Evolutionary conservation across 2,329 filamentous ascomycete genomes (phyloP).

Genomic region (Trichophyton benhamiae): DNA sequence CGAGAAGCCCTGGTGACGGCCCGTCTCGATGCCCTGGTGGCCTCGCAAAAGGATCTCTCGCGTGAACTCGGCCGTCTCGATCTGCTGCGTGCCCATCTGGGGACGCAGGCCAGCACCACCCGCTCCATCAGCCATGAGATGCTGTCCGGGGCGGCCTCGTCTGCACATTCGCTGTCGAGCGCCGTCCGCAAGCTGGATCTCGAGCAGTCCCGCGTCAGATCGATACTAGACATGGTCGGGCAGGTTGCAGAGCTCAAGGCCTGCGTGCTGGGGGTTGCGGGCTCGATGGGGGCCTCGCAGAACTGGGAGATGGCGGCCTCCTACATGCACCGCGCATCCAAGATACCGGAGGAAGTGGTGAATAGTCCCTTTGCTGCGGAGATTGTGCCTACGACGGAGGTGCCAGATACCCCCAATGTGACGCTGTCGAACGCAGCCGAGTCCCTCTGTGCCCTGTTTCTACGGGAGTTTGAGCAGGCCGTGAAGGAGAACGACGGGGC

Average conservation of each 20-base stretch:
- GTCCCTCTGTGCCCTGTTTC: constrained; percentile 76
- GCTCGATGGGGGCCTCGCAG: constrained; percentile 93
- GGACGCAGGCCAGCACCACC: constrained; percentile 72
- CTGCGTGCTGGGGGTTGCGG: constrained; percentile 85
- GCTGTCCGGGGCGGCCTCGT: constrained; percentile 74
- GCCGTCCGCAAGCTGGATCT: constrained; percentile 79
- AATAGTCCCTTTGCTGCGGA: constrained; percentile 77
- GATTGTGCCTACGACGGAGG: constrained; percentile 89
- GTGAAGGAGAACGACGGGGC: constrained; percentile 75
- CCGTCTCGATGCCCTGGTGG: constrained; percentile 62
- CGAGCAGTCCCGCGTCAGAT: constrained; percentile 82
- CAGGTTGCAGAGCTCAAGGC: constrained; percentile 95
- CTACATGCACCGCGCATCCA: constrained; percentile 71
- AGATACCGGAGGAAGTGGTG: constrained; percentile 68
- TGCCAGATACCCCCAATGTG: constrained; percentile 77
- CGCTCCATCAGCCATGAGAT: constrained; percentile 79
- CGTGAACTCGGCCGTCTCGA: constrained; percentile 81
- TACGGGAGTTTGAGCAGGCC: constrained; percentile 90
- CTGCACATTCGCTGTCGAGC: constrained; percentile 71
- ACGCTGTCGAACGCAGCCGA: constrained; percentile 81
- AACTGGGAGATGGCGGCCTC: constrained; percentile 96
- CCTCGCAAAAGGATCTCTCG: constrained; percentile 73
- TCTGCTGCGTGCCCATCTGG: constrained; percentile 74
- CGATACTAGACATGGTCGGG: constrained; percentile 82
- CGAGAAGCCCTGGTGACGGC: constrained; percentile 64